Base-by-base conservation (phyloP, 176 grass and related monocot genomes). In the Carex kokanica region DNA sequence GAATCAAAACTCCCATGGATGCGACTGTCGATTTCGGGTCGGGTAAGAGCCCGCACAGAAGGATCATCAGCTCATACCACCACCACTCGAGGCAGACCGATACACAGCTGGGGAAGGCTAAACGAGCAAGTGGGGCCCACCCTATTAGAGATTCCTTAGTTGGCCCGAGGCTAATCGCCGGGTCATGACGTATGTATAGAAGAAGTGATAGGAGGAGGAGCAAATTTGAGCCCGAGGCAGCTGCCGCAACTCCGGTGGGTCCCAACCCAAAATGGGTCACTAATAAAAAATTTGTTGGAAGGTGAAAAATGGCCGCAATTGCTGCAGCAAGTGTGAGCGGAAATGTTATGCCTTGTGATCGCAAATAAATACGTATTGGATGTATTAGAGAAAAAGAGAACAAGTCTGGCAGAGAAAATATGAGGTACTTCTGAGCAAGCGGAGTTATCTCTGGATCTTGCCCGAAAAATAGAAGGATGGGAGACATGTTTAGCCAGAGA, bases 51-150 rank as follows among this genome's bases (percentile, higher is more conserved):
- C 96, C 96, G 88, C 96, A 99, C 43, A 99, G 69, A 17, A 99
- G 85, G 86, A 99, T 99, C 89, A 99, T 99, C 10, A 95, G 75
- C 89, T 99, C 96, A 84, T 99, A 99, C 96, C 96, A 99, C 96
- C 96, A 99, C 96, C 96, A 99, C 78, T 99, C 96, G 9, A 99
- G 86, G 89, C 96, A 99, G 34, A 95, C 93, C 1, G 96, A 99
- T 52, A 85, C 91, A 59, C 93, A 99, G 91, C 96, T 99, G 0
- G 96, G 96, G 8, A 75, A 83, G 0, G 93, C 91, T 29, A 99
- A 86, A 14, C 89, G 75, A 17, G 86, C 89, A 0, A 99, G 88
- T 3, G 86, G 89, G 20, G 69, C 89, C 96, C 96, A 99, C 6
- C 89, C 96, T 6, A 77, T 47, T 5, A 99, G 60, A 63, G 88